A percentile compares a stretch with the other conserved stretches of the same genome.
phyloP scores from a whole-genome alignment of 2,329 filamentous ascomycete genomes.

The Emmonsiellopsis sp. region DNA sequence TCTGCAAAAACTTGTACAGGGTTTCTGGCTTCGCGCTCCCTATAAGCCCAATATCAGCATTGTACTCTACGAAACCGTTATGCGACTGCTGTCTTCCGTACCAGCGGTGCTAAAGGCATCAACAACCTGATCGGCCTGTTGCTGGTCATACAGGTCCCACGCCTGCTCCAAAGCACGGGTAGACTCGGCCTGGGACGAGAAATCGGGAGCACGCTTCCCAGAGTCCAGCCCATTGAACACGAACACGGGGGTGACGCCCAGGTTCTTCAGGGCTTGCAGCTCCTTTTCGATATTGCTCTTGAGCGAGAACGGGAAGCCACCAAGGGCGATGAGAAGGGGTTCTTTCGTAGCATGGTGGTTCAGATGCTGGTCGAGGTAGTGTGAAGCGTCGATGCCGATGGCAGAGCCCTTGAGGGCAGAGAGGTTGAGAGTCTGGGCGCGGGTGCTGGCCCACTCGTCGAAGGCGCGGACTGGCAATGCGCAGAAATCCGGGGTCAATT shows the following conservation, averaged over 20 bases:
- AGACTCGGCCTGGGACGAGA: slow-evolving; percentile 51
- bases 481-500: slow-evolving; percentile 4
- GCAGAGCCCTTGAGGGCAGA: slow-evolving; percentile 64
- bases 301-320: slow-evolving; percentile 75
- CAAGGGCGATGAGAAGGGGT: slow-evolving; percentile 80
- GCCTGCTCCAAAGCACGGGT: slow-evolving; percentile 65
- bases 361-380: slow-evolving; percentile 76
- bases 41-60: slow-evolving; percentile 30
- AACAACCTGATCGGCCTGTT: slow-evolving; percentile 72
- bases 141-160: slow-evolving; percentile 78
- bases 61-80: background rate
- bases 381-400: slow-evolving; percentile 79
- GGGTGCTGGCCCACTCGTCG: slow-evolving; percentile 48
- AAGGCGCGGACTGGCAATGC: slow-evolving; percentile 38
- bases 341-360: slow-evolving; percentile 64
- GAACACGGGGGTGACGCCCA: slow-evolving; percentile 71
- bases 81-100: slow-evolving; percentile 29
- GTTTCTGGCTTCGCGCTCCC: slow-evolving; percentile 63
- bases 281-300: slow-evolving; percentile 66
- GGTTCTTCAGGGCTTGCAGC: slow-evolving; percentile 60
- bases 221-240: slow-evolving; percentile 84
- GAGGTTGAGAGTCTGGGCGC: slow-evolving; percentile 52
- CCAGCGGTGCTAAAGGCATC: slow-evolving; percentile 76
- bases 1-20: slow-evolving; percentile 68
- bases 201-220: slow-evolving; percentile 61